These are phyloP conservation scores for Roridomyces roridus DNA, from an alignment of 768 basidiomycete genomes.

Conservation along the genomic window DNA sequence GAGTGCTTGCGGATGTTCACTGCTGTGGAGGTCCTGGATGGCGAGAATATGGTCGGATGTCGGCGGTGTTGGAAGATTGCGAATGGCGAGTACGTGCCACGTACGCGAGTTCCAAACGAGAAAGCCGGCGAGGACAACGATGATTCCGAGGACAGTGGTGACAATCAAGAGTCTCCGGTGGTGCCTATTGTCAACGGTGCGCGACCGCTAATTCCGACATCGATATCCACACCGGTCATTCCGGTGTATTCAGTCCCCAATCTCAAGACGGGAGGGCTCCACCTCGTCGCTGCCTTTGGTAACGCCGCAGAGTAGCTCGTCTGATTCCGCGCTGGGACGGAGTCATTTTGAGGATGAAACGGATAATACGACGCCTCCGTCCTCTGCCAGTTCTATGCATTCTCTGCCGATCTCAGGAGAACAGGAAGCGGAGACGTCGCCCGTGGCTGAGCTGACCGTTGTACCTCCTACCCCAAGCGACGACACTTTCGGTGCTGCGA, in stretches of 20 bases:
- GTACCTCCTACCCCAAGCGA: conserved; percentile 19
- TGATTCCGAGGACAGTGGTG: conserved; percentile 38
- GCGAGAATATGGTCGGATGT: conserved; percentile 95
- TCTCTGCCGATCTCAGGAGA: conserved; percentile 12
- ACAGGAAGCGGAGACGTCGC: conserved; percentile 14
- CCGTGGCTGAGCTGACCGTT: conserved; percentile 19
- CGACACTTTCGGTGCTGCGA: not conserved
- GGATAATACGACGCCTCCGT: conserved; percentile 19
- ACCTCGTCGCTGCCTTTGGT: conserved; percentile 41
- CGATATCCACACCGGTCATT: conserved; percentile 47
- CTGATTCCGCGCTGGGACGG: conserved; percentile 19
- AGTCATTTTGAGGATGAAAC: conserved; percentile 18
- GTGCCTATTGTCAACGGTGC: not conserved
- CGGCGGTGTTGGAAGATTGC: conserved; percentile 93
- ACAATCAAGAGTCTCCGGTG: conserved; percentile 30
- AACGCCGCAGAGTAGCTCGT: conserved; percentile 22
- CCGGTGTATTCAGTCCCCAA: conserved; percentile 38
- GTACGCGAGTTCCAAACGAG: conserved; percentile 23
- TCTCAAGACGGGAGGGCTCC: conserved; percentile 30
- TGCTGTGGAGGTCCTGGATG: conserved; percentile 90
- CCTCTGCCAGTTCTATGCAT: conserved; percentile 22
- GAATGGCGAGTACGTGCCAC: conserved; percentile 59
- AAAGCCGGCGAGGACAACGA: conserved; percentile 39
- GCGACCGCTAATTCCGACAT: conserved; percentile 39
- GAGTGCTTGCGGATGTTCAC: conserved; percentile 90